Percentiles rank a stretch among this genome's conserved stretches.
Evolutionary conservation across 257 asterid genomes (phyloP).

Genomic region (Capsicum rhomboideum): DNA sequence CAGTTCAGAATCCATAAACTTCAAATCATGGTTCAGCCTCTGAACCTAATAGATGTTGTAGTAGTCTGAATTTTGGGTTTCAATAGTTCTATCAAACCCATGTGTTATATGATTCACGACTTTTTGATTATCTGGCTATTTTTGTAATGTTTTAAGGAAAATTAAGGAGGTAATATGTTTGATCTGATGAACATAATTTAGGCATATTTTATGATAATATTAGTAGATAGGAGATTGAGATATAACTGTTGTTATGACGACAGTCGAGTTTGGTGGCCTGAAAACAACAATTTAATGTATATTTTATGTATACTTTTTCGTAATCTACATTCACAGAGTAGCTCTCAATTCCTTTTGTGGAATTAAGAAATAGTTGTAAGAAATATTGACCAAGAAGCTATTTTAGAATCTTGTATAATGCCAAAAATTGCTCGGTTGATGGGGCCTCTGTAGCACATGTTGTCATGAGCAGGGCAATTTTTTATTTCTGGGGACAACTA

Average conservation of each 20-base stretch:
- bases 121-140: not conserved
- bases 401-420: not conserved
- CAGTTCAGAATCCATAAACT: not conserved
- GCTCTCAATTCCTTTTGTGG: not conserved
- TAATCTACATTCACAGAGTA: not conserved
- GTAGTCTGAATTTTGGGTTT: not conserved
- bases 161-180: not conserved
- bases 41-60: not conserved
- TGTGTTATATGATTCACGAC: not conserved
- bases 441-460: not conserved
- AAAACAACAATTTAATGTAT: not conserved
- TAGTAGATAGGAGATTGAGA: not conserved
- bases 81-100: not conserved
- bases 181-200: not conserved
- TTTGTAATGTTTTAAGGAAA: not conserved
- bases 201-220: not conserved
- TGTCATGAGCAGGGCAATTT: not conserved
- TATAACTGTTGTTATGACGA: not conserved
- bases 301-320: not conserved
- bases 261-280: not conserved
- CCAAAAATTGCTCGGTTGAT: not conserved
- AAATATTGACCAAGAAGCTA: not conserved
- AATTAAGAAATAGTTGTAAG: not conserved
- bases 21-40: not conserved
- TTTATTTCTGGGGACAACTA: not conserved